Evolutionary conservation across 179 eudicot species (phyloP), one percentile per base, ranked within the genome.

Genomic region (Heliamphora pulchella): DNA sequence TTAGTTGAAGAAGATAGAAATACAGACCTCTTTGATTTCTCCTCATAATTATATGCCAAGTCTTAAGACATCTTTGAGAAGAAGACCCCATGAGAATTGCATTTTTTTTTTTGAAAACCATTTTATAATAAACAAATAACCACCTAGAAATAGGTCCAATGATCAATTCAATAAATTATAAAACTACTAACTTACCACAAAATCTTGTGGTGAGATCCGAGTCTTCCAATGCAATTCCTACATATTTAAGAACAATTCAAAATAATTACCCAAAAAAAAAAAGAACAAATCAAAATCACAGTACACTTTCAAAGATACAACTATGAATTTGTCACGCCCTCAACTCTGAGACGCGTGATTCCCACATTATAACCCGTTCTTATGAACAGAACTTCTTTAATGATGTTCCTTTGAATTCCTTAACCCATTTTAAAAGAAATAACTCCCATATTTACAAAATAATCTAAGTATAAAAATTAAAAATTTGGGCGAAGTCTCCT

Each of bases 191-290:
- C 91, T 83, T 80, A 89, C 97, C 80, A 89, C 91, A 87, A 89
- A 94, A 89, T 94, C 97, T 86, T 88, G 90, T 0, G 98, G 96
- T 51, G 97, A 93, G 74, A 94, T 94, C 97, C 98, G 93, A 76
- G 88, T 94, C 93, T 63, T 97, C 98, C 77, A 93, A 83, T 39
- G 89, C 97, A 85, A 94, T 77, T 39, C 98, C 98, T 92, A n/a
- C 78, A 80, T 44, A 61, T 14, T 5, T 43, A 75, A 17, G 63
- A 44, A 64, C 65, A 46, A 79, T 41, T n/a, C n/a, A n/a, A n/a
- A n/a, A n/a, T n/a, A n/a, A n/a, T n/a, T n/a, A n/a, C n/a, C n/a
- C n/a, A n/a, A n/a, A n/a, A n/a, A n/a, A n/a, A n/a, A n/a, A n/a
- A n/a, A n/a, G n/a, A n/a, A n/a, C n/a, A n/a, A n/a, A n/a, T 77